Percentiles rank a stretch among this genome's conserved stretches.
Evolutionary conservation across 495 filamentous ascomycete genomes (phyloP).

Genomic region (Hypoxylon rickii): DNA sequence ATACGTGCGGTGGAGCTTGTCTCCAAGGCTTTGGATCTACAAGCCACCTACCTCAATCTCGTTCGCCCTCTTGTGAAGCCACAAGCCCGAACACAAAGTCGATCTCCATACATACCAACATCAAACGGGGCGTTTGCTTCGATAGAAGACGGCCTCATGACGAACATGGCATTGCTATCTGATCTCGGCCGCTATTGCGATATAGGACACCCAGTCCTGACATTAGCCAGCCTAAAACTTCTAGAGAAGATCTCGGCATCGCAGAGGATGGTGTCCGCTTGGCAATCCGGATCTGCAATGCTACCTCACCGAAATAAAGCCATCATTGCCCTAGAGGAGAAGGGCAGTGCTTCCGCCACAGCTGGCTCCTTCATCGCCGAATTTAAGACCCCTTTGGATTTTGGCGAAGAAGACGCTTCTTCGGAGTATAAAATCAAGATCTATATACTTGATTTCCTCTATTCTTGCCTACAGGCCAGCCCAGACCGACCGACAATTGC

Average conservation of each 20-base stretch:
- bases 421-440: conserved; percentile 76
- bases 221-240: conserved; percentile 74
- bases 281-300: conserved; percentile 52
- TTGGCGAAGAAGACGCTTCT: conserved; percentile 63
- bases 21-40: conserved; percentile 76
- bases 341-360: conserved; percentile 70
- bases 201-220: conserved; percentile 74
- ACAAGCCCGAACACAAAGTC: conserved; percentile 36
- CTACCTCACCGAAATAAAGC: conserved; percentile 72
- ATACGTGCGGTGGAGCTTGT: conserved; percentile 79
- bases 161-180: conserved; percentile 73
- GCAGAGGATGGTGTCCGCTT: conserved; percentile 66
- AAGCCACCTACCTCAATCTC: conserved; percentile 88
- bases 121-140: conserved; percentile 75
- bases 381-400: conserved; percentile 65
- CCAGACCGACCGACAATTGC: conserved; percentile 78
- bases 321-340: conserved; percentile 74
- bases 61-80: conserved; percentile 74
- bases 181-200: conserved; percentile 83
- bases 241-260: conserved; percentile 85
- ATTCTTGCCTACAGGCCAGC: conserved; percentile 71
- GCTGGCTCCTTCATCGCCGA: conserved; percentile 67
- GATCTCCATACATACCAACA: conserved; percentile 48
- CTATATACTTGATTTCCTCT: conserved; percentile 79
- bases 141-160: conserved; percentile 90